A percentile compares a stretch with the other conserved stretches of the same genome.
phyloP scores from a whole-genome alignment of 2,329 filamentous ascomycete genomes.

The Aspergillus candidus region DNA sequence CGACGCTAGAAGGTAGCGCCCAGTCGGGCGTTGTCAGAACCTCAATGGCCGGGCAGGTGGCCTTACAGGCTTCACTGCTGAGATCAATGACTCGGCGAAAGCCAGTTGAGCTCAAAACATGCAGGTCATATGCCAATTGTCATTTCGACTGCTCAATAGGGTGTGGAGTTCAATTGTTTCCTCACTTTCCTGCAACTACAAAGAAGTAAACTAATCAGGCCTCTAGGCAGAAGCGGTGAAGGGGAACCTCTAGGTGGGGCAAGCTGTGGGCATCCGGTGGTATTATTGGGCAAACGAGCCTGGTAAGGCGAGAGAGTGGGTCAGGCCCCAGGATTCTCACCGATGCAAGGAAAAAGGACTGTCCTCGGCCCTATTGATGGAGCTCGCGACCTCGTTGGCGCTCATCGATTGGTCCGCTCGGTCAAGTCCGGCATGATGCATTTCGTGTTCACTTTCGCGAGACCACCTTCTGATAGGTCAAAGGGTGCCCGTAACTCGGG shows the following conservation, averaged over 20 bases:
- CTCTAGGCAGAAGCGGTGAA: slow-evolving; percentile 19
- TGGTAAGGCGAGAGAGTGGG: slow-evolving; percentile 12
- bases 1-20: slow-evolving; percentile 19
- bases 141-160: too few species aligned
- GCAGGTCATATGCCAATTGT: too few species aligned
- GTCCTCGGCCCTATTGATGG: slow-evolving; percentile 23
- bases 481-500: too few species aligned
- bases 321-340: slow-evolving; percentile 5
- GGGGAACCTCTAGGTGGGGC: slow-evolving; percentile 7
- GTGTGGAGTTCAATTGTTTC: too few species aligned
- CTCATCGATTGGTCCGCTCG: slow-evolving; percentile 10
- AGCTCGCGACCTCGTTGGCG: slow-evolving; percentile 10
- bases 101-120: too few species aligned
- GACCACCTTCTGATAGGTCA: too few species aligned
- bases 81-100: too few species aligned
- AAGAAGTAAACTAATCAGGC: background rate
- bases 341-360: slow-evolving; percentile 8
- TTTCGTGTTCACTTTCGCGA: too few species aligned
- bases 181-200: too few species aligned
- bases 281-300: slow-evolving; percentile 1
- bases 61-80: too few species aligned
- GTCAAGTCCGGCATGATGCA: slow-evolving; percentile 4
- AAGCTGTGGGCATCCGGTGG: background rate
- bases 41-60: too few species aligned
- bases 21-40: slow-evolving; percentile 1